Percentiles rank a stretch among this genome's conserved stretches.
These are phyloP conservation scores for Trichoderma oligosporum DNA, from an alignment of 2,329 filamentous ascomycete species.

Conservation along the genomic window DNA sequence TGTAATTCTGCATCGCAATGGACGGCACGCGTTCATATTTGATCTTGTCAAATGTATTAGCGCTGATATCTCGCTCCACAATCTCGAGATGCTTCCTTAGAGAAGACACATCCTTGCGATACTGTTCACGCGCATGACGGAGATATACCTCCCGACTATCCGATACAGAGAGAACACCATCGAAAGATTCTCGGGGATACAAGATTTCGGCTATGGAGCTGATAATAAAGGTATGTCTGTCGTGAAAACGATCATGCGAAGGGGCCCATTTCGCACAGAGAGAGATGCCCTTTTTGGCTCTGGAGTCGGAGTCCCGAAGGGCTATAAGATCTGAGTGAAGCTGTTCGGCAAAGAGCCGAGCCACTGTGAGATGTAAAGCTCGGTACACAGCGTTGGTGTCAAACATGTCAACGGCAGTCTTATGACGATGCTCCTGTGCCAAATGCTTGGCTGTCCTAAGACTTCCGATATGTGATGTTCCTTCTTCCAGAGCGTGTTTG, in stretches of 20 bases:
- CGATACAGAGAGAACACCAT: slow-evolving; percentile 32
- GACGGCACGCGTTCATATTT: slow-evolving; percentile 56
- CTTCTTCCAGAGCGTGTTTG: neutral
- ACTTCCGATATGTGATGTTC: neutral
- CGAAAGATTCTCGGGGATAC: slow-evolving; percentile 35
- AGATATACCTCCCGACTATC: slow-evolving; percentile 49
- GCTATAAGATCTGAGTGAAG: slow-evolving; percentile 44
- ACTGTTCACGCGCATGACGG: slow-evolving; percentile 50
- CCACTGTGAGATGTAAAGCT: slow-evolving; percentile 49
- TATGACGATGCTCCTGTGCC: slow-evolving; percentile 38
- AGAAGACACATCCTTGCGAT: slow-evolving; percentile 48
- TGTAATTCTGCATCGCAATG: slow-evolving; percentile 53
- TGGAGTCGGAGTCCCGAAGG: slow-evolving; percentile 38
- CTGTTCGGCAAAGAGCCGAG: slow-evolving; percentile 55
- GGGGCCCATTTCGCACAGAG: slow-evolving; percentile 61
- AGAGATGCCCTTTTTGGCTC: slow-evolving; percentile 45
- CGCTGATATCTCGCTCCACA: slow-evolving; percentile 50
- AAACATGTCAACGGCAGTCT: slow-evolving; percentile 40
- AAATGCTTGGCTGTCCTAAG: slow-evolving; percentile 27
- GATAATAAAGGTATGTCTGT: slow-evolving; percentile 55
- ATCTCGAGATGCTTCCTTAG: slow-evolving; percentile 51
- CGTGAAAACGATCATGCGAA: slow-evolving; percentile 51
- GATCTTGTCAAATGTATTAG: slow-evolving; percentile 46
- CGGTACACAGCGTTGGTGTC: slow-evolving; percentile 45
- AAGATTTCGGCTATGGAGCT: slow-evolving; percentile 56